Conservation (phyloP, 805 yeast species). For the Wickerhamiella hasegawae region DNA sequence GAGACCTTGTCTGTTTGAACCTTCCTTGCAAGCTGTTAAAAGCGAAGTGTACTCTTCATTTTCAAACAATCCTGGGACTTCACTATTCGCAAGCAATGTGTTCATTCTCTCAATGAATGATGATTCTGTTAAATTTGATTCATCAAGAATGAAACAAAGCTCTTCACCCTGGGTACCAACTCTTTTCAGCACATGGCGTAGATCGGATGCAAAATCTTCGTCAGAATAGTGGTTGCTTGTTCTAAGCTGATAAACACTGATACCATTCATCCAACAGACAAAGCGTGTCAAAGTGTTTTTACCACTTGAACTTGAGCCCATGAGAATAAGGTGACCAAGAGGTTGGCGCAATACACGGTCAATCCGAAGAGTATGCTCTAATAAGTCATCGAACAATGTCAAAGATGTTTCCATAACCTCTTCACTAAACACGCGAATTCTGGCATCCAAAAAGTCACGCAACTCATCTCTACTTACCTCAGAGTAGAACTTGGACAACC, state of each 20-base stretch:
- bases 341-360: slow-evolving; percentile 71
- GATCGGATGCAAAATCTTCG: slow-evolving; percentile 47
- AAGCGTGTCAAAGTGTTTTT: slow-evolving; percentile 60
- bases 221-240: slow-evolving; percentile 40
- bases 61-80: slow-evolving; percentile 75
- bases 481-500: slow-evolving; percentile 52
- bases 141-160: slow-evolving; percentile 63
- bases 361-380: slow-evolving; percentile 61
- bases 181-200: slow-evolving; percentile 36
- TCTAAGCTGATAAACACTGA: slow-evolving; percentile 39
- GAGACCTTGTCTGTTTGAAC: slow-evolving; percentile 42
- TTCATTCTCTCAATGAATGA: slow-evolving; percentile 84
- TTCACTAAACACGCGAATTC: slow-evolving; percentile 58
- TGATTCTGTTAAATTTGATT: slow-evolving; percentile 57
- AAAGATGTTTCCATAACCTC: slow-evolving; percentile 53
- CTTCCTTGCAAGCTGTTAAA: slow-evolving; percentile 38
- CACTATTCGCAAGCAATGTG: slow-evolving; percentile 83
- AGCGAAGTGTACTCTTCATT: slow-evolving; percentile 48
- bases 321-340: slow-evolving; percentile 79
- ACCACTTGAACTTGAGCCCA: slow-evolving; percentile 74
- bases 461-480: slow-evolving; percentile 37
- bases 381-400: slow-evolving; percentile 48
- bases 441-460: slow-evolving; percentile 37
- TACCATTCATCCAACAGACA: slow-evolving; percentile 85
- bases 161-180: slow-evolving; percentile 42